Evolutionary conservation across 305 asterid species (phyloP).

Genomic region (Fraxinus dipetala): DNA sequence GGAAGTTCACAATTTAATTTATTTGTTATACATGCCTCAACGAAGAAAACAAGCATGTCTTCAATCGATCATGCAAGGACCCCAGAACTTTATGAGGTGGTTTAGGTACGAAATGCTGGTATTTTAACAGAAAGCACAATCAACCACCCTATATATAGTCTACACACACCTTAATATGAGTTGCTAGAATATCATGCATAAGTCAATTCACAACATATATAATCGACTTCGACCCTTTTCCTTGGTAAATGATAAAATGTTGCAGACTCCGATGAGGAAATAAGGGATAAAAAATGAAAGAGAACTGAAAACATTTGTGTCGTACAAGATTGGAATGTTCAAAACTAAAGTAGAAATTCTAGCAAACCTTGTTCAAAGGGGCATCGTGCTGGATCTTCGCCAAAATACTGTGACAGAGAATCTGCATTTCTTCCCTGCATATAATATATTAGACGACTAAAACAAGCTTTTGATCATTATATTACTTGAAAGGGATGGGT

Average conservation of each 20-base stretch:
- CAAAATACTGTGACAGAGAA: conserved; percentile 84
- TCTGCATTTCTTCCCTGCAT: conserved; percentile 97
- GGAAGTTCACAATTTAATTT: background rate
- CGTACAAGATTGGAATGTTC: conserved; percentile 7
- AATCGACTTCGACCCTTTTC: background rate
- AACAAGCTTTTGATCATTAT: conserved; percentile 6
- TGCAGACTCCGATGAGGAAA: background rate
- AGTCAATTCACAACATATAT: background rate
- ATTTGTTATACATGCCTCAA: background rate
- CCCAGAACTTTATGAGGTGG: background rate
- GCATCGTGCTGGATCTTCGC: conserved; percentile 98
- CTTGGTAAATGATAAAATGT: conserved; percentile 3
- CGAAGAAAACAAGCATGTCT: background rate
- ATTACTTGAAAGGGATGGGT: conserved; percentile 2
- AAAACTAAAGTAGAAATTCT: background rate
- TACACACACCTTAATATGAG: background rate
- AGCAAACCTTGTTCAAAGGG: conserved; percentile 93
- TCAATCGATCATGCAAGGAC: background rate
- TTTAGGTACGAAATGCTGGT: background rate
- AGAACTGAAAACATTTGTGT: background rate
- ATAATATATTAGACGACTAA: conserved; percentile 23
- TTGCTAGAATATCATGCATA: background rate
- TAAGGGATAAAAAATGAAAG: background rate
- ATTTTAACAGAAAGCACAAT: background rate
- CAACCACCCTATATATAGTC: background rate